Evolutionary conservation across 257 asterid species (phyloP).

Genomic region (Scutellaria galericulata): DNA sequence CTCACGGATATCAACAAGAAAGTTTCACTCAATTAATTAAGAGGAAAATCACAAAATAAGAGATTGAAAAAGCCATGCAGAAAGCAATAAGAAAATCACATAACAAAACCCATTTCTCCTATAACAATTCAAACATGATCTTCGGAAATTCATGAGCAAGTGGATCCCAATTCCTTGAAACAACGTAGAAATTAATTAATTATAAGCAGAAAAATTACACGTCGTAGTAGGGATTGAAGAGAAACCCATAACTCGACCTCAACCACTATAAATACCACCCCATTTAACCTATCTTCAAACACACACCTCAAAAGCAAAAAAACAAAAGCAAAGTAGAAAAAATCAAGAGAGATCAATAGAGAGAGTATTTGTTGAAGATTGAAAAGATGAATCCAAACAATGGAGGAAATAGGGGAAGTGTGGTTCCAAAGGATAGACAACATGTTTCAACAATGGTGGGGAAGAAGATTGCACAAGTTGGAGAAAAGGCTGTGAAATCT

Average conservation of each 20-base stretch:
- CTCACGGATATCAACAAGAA: neutral
- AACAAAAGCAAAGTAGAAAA: neutral
- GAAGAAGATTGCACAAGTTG: neutral
- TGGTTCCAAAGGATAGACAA: neutral
- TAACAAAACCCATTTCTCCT: neutral
- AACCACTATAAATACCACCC: neutral
- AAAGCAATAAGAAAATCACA: neutral
- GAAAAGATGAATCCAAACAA: neutral
- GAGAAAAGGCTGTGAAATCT: neutral
- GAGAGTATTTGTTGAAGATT: neutral
- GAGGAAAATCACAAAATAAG: too few species aligned
- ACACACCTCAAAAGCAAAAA: neutral
- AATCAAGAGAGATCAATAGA: neutral
- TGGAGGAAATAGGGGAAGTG: neutral
- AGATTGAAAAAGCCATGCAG: neutral
- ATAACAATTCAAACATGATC: neutral
- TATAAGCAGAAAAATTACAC: too few species aligned
- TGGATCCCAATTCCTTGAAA: neutral
- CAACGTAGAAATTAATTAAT: neutral
- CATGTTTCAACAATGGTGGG: slow-evolving; percentile 8
- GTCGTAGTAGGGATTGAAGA: too few species aligned
- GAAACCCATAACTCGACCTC: neutral
- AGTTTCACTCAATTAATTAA: neutral
- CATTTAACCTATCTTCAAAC: neutral
- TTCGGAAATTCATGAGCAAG: neutral